Conservation (phyloP, 352 stramenopile species). For the Globisporangium rhizosaccharum region DNA sequence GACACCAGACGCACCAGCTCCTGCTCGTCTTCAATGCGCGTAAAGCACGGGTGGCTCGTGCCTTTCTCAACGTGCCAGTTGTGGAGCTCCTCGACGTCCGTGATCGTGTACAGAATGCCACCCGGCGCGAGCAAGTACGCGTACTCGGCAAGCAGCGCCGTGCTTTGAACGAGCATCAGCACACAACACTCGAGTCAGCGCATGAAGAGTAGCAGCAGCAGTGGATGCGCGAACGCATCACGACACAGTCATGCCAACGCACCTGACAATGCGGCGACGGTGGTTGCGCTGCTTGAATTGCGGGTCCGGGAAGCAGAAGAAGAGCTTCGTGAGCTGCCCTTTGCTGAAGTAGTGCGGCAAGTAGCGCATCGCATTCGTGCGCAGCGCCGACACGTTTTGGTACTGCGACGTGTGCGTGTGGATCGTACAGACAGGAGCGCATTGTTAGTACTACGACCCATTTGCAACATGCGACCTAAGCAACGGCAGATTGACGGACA, state of each 20-base stretch:
- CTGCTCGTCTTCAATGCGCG: conserved; percentile 72
- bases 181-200: not conserved
- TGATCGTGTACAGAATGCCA: conserved; percentile 97
- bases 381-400: conserved; percentile 94
- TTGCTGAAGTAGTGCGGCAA: conserved; percentile 82
- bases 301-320: conserved; percentile 99
- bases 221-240: conserved; percentile 5
- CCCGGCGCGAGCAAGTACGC: conserved; percentile 91
- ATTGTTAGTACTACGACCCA: not conserved
- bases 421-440: conserved; percentile 1
- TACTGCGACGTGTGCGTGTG: conserved; percentile 40
- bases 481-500: not conserved
- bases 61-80: conserved; percentile 97
- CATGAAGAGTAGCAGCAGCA: not conserved
- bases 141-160: conserved; percentile 95
- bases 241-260: conserved; percentile 6
- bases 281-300: conserved; percentile 99
- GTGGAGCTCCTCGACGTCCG: conserved; percentile 97
- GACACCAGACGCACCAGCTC: conserved; percentile 52
- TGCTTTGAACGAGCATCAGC: conserved; percentile 30
- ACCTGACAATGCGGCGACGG: conserved; percentile 89
- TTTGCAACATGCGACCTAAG: not conserved
- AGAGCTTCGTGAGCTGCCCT: conserved; percentile 93
- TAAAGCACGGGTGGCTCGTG: conserved; percentile 91
- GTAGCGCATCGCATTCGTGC: conserved; percentile 96